Conservation (phyloP, 768 basidiomycete genomes). For the Amanita rubescens region DNA sequence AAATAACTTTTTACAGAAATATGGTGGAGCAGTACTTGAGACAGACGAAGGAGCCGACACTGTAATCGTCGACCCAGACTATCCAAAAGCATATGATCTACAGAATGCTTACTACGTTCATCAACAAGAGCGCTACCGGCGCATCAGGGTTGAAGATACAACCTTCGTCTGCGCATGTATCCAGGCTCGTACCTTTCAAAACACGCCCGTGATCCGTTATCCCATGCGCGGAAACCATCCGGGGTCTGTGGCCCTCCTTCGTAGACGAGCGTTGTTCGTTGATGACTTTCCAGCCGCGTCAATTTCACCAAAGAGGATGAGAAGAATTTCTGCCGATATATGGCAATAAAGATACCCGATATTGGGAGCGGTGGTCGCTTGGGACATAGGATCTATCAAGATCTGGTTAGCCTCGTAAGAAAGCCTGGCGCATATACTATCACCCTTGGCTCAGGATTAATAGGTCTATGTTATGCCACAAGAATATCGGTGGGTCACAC, state of each 20-base stretch:
- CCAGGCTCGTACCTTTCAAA: constrained; percentile 10
- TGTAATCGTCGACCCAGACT: constrained; percentile 15
- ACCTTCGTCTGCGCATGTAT: constrained; percentile 24
- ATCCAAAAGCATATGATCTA: not conserved
- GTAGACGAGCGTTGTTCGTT: not conserved
- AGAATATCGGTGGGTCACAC: constrained; percentile 28
- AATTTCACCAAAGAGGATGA: constrained; percentile 34
- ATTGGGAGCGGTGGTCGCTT: constrained; percentile 30
- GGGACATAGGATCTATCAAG: constrained; percentile 27
- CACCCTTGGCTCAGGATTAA: constrained; percentile 3
- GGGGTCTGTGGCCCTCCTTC: not conserved
- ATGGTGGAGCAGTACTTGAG: constrained; percentile 22
- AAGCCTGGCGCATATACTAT: not conserved
- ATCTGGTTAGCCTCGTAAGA: constrained; percentile 24
- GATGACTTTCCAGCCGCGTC: constrained; percentile 13
- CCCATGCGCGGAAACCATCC: constrained; percentile 24
- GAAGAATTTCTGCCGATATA: constrained; percentile 25
- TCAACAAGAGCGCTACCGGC: constrained; percentile 9
- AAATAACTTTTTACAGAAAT: constrained; percentile 12
- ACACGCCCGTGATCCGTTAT: constrained; percentile 12
- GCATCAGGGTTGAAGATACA: constrained; percentile 19
- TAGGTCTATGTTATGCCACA: constrained; percentile 11
- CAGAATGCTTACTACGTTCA: constrained; percentile 14
- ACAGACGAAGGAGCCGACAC: constrained; percentile 16
- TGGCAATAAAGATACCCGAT: constrained; percentile 31